These are phyloP conservation scores for Penicillium ucsense DNA, from an alignment of 495 filamentous ascomycete genomes.

Conservation along the genomic window DNA sequence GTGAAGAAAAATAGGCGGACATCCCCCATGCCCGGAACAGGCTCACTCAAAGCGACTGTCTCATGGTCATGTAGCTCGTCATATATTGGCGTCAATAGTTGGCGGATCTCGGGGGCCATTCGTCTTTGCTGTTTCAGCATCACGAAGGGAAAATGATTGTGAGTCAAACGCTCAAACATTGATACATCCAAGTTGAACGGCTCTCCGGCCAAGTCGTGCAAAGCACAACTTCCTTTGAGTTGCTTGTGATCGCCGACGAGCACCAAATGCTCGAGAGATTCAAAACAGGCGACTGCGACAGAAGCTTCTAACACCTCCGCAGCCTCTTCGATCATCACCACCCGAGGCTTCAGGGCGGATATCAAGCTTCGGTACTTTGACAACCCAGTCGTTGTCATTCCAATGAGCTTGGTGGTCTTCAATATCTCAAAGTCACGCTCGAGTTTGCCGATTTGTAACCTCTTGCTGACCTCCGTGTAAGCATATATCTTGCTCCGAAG, in stretches of 20 bases:
- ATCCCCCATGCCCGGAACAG: conserved; percentile 72
- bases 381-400: conserved; percentile 76
- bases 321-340: conserved; percentile 67
- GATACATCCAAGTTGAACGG: conserved; percentile 60
- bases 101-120: conserved; percentile 65
- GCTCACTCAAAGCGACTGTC: conserved; percentile 48
- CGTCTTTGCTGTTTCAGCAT: conserved; percentile 54
- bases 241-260: conserved; percentile 72
- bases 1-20: conserved; percentile 60
- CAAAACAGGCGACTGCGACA: conserved; percentile 52
- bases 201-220: conserved; percentile 40
- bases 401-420: conserved; percentile 48
- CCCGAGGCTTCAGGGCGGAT: conserved; percentile 54
- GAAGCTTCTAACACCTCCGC: conserved; percentile 63
- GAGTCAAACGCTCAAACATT: conserved; percentile 69
- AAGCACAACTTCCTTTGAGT: conserved; percentile 52
- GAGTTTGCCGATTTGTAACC: conserved; percentile 44
- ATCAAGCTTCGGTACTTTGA: conserved; percentile 76
- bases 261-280: conserved; percentile 62
- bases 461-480: conserved; percentile 32
- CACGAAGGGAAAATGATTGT: conserved; percentile 54
- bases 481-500: conserved; percentile 31
- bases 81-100: conserved; percentile 58
- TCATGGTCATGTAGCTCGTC: conserved; percentile 56
- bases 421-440: conserved; percentile 45